Base-by-base conservation (phyloP, 768 basidiomycete species). In the Lactarius psammicola region DNA sequence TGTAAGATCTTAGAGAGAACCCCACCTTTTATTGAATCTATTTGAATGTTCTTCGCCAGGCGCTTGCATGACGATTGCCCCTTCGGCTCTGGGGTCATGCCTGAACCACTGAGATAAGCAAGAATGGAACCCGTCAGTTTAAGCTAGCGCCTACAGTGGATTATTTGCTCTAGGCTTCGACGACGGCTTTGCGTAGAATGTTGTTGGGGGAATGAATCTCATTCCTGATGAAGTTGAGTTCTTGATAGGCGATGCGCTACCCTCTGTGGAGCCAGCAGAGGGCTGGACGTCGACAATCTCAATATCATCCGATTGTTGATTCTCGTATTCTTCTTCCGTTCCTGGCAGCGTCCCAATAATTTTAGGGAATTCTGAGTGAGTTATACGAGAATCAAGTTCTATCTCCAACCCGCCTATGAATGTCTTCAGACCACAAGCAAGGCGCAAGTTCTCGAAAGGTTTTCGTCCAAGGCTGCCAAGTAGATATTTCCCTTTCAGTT, bases 31-130 rank as follows among this genome's bases (percentile, higher is more conserved):
- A 75, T 92, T 94, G 72, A 81, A 86, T 70, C 79, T 82, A 53
- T 80, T 80, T 36, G 85, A 83, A 68, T 93, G 88, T 34, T 84
- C 85, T 65, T 84, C 80, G 10, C 81, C 84, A 0, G 94, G 94
- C 5, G 82, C 76, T 70, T 87, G 89, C 93, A 99, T 92, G 5
- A 98, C 88, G 9, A 98, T 77, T 0, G 95, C 94, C 4, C 84
- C 88, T 60, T 87, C 84, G 0, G 82, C 85, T 6, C 82, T 75
- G 3, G 96, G 92, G 73, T 96, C 87, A 74, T 94, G 87, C 64
- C 92, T 94, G 38, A n/a, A 49, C 23, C 23, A 36, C 10, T 38
- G 23, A 49, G 20, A 23, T 56, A 40, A 57, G 31, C 28, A 23
- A 59, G 49, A 42, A 18, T 44, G 53, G 49, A 49, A 33, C 54